Evolutionary conservation across 192 early-diverging fungal genomes (phyloP), one percentile per base, ranked within the genome.

Genomic region (Rhizophagus prolifer): DNA sequence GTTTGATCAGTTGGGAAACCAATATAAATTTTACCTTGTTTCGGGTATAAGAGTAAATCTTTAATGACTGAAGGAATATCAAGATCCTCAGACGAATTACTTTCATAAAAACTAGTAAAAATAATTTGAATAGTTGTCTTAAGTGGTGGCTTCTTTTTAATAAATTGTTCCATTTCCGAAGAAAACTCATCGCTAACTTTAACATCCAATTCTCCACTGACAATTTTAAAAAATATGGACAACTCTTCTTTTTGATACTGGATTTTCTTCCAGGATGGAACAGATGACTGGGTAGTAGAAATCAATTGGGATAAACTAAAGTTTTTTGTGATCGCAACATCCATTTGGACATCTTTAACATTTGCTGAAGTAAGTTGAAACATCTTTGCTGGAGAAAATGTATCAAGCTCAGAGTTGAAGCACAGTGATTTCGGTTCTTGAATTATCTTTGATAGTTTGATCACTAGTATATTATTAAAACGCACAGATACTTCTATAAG

Each of bases 11-110:
- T 36, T 36, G 34, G 34, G 75, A 96, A 94, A 0, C 95, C 94
- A 68, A 97, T 97, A 77, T 95, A 95, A 13, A 96, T 87, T 19
- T 88, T 84, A 5, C 95, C 95, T 79, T 97, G 95, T 38, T 92
- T 84, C 28, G 86, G 87, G 34, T 84, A 88, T 1, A 92, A 90
- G 6, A 96, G 81, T 4, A 96, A 78, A 63, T 92, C 90, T 46
- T 87, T 83, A 79, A 96, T 95, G 21, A 96, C 88, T 38, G 28
- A 10, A 54, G 30, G 13, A 54, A 36, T 46, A 30, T 68, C n/a
- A 21, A 8, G 9, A 46, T 68, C 28, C 1, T 10, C 63, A 36
- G 58, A 60, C 19, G 28, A 72, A 72, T 94, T 91, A 72, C 91
- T 85, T 72, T 96, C 93, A 54, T 96, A 92, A 74, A 85, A 88